These are phyloP conservation scores for Maudiozyma turicensis DNA, from an alignment of 805 yeast genomes.

Conservation along the genomic window DNA sequence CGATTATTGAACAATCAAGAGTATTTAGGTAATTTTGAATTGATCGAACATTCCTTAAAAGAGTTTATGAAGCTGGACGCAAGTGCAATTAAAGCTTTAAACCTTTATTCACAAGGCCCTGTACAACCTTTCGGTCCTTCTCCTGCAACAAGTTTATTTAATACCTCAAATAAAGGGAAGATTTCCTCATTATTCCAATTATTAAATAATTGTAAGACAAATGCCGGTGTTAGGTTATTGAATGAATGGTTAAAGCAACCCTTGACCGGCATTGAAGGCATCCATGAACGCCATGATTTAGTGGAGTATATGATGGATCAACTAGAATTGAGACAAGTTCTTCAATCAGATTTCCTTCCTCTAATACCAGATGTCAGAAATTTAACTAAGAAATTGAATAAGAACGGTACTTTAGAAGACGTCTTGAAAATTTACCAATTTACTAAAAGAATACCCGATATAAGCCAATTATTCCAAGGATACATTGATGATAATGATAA, in stretches of 20 bases:
- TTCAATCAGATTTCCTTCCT: constrained; percentile 58
- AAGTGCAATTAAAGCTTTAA: constrained; percentile 80
- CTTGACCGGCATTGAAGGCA: constrained; percentile 50
- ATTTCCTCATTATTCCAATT: constrained; percentile 68
- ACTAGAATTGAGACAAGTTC: constrained; percentile 49
- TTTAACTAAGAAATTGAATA: constrained; percentile 55
- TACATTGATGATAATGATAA: constrained; percentile 30
- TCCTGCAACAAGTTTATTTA: constrained; percentile 1
- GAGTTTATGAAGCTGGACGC: constrained; percentile 85
- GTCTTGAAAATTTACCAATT: constrained; percentile 84
- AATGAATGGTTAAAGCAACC: constrained; percentile 98
- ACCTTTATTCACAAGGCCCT: constrained; percentile 56
- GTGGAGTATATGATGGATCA: constrained; percentile 71
- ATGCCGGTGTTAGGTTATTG: constrained; percentile 79
- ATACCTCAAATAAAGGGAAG: constrained; percentile 22
- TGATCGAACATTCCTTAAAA: constrained; percentile 61
- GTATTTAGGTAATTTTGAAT: constrained; percentile 43
- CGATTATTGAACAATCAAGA: constrained; percentile 49
- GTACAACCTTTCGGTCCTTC: constrained; percentile 14
- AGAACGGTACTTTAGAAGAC: constrained; percentile 67
- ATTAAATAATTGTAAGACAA: constrained; percentile 77
- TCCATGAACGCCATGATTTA: constrained; percentile 58
- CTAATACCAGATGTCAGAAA: constrained; percentile 78
- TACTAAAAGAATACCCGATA: constrained; percentile 58
- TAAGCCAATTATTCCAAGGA: constrained; percentile 42